Base-by-base conservation (phyloP, 1,284 basidiomycete species). In the Entoloma clypeatum region DNA sequence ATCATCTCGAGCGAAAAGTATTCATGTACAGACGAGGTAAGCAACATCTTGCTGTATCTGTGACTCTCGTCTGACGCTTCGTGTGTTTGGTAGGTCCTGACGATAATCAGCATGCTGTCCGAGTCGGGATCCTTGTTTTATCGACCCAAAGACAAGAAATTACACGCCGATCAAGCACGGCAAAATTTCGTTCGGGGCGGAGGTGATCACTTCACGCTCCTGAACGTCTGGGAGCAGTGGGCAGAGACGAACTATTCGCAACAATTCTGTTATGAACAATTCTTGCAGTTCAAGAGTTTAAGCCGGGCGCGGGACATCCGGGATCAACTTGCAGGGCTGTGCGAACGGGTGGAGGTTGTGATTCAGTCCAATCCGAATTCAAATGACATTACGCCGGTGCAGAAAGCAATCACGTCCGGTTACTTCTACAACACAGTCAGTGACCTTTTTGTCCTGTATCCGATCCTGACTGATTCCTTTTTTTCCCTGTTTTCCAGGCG, bases 161-260 rank as follows among this genome's bases (percentile, higher is more conserved):
- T 93, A 34, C 90, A 96, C 57, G 93, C 93, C 16, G 95, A 98
- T 58, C 92, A 96, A 65, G 95, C 95, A 3, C 80, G 95, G 40
- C 91, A 96, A 62, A 97, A 96, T 59, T 99, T 98, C 62, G 82
- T 94, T 37, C 90, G 89, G 33, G 71, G 87, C 0, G 96, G 93
- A n/a, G 95, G 96, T 11, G 96, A 99, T 58, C 95, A 98, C 66
- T 97, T 99, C 60, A 98, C 94, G 2, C 67, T 98, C 40, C 75
- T 98, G 29, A 97, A 97, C 60, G 92, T 98, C 5, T 99, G 92
- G 87, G 91, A 97, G 60, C 93, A 98, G 60, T 99, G 95, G 94
- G 91, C 91, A 18, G 94, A 99, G 55, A 91, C 91, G 26, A 92
- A 91, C 57, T 99, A 94, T 62, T 92, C 89, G 18, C 90, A 93